Evolutionary conservation across 805 yeast genomes (phyloP).

Genomic region (Torulaspora gathmanii): DNA sequence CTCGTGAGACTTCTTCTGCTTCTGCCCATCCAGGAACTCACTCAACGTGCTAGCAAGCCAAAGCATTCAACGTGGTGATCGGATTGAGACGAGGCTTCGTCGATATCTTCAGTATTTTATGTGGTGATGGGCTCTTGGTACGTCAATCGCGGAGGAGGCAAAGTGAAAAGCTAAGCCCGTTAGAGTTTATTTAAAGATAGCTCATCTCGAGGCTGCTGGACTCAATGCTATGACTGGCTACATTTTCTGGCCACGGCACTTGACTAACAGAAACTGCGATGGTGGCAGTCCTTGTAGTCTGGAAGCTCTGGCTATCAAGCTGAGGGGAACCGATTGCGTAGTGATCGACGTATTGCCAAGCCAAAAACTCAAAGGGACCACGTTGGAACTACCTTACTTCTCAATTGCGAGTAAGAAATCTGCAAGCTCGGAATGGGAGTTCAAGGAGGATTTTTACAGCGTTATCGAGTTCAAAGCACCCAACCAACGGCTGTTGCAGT

Average conservation of each 20-base stretch:
- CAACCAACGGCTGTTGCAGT: conserved; percentile 62
- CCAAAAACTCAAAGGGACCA: background rate
- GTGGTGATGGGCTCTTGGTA: background rate
- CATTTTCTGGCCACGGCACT: conserved; percentile 27
- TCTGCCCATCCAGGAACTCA: conserved; percentile 11
- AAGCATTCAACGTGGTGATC: background rate
- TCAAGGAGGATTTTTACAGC: conserved; percentile 14
- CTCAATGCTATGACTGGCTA: conserved; percentile 19
- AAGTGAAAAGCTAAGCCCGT: background rate
- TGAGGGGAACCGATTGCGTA: conserved; percentile 22
- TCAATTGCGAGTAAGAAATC: conserved; percentile 8
- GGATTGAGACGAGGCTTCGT: background rate
- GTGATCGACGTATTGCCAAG: conserved; percentile 20
- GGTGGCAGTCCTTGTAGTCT: conserved; percentile 1
- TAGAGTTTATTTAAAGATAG: background rate
- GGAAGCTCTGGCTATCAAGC: conserved; percentile 12
- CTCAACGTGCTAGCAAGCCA: background rate
- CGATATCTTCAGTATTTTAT: background rate
- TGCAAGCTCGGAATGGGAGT: conserved; percentile 6
- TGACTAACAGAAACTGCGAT: conserved; percentile 4
- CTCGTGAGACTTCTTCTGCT: conserved; percentile 21
- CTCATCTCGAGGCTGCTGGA: background rate
- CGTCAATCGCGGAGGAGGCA: conserved; percentile 4
- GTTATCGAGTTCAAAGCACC: conserved; percentile 68
- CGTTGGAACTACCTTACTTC: conserved; percentile 16